Conservation (phyloP, 148 eudicot species). For the Limonium bicolor region DNA sequence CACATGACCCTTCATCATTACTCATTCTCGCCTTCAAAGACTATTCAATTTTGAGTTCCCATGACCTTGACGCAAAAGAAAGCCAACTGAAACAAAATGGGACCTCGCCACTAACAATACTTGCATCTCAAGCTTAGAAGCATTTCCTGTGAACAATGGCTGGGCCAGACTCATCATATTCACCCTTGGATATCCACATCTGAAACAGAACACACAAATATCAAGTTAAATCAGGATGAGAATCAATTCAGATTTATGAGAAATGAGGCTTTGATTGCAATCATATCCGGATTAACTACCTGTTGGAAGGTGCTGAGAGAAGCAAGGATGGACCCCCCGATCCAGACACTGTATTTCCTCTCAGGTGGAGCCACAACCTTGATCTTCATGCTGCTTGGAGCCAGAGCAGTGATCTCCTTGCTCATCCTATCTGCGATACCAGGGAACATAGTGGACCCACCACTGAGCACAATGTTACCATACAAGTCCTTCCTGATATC, state of each 20-base stretch:
- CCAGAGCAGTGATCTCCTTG: conserved; percentile 69
- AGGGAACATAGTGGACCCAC: conserved; percentile 69
- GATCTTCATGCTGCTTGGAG: conserved; percentile 81
- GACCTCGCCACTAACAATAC: too few relatives aligned
- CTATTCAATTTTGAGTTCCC: not conserved
- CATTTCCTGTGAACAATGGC: conserved; percentile 8
- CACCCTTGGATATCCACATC: conserved; percentile 8
- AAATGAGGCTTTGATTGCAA: too few relatives aligned
- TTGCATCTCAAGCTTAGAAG: not conserved
- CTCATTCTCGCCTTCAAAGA: not conserved
- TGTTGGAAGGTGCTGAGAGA: conserved; percentile 86
- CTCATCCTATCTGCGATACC: conserved; percentile 83
- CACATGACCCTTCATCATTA: conserved; percentile 2
- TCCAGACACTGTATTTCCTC: conserved; percentile 86
- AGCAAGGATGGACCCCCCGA: conserved; percentile 73
- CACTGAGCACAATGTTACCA: conserved; percentile 72
- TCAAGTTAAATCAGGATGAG: not conserved
- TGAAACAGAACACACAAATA: not conserved
- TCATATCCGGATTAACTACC: conserved; percentile 25
- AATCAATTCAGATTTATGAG: too few relatives aligned
- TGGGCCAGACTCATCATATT: conserved; percentile 5
- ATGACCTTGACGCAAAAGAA: not conserved
- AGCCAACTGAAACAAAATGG: too few relatives aligned
- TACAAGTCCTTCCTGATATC: conserved; percentile 75
- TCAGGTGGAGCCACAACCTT: conserved; percentile 82